Base-by-base conservation (phyloP, 495 filamentous ascomycete genomes). In the Penicillium longicatenatum region DNA sequence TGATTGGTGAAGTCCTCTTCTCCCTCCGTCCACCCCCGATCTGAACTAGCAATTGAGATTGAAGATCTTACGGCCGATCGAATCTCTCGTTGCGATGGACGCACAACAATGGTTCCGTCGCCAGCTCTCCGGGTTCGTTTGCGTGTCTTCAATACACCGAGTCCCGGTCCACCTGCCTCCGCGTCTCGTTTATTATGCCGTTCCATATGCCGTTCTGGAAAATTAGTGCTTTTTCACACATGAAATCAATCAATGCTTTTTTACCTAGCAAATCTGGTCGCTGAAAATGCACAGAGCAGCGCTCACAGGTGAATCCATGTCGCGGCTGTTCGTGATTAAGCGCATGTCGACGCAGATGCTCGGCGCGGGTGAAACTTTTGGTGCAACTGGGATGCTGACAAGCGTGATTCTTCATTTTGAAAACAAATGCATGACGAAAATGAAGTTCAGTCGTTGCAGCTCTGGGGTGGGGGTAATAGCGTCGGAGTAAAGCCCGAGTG, bases 131-230 rank as follows among this genome's bases (percentile, higher is more conserved):
- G 84, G 55, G 81, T 80, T 48, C 84, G 66, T 55, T 87, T 87
- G 33, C 84, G 72, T 1, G 84, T 87, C n/a, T 84, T 81, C 51
- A 87, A 61, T 26, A 82, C 68, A 1, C 84, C 84, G 45, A 75
- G 65, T 0, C 84, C 84, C 46, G 79, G 77, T 1, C 83, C 84
- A 0, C 83, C 84, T 21, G 83, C 83, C 67, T 84, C 81, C 50
- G 79, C 78, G 59, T 87, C 84, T 55, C 83, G 83, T 66, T 84
- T 80, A 33, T 73, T 73, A 62, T 87, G 84, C 7, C 84, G 80
- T 41, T 72, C 69, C 74, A 85, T 82, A 60, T 87, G 84, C 56
- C 84, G 73, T 31, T 81, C 84, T 84, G 54, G 44, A 50, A n/a
- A n/a, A 20, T 31, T 48, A 22, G 43, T 10, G 16, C 20, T 2